Percentiles rank a stretch among this genome's conserved stretches.
Evolutionary conservation across 1,284 basidiomycete genomes (phyloP).

Genomic region (Ustilago sp.): DNA sequence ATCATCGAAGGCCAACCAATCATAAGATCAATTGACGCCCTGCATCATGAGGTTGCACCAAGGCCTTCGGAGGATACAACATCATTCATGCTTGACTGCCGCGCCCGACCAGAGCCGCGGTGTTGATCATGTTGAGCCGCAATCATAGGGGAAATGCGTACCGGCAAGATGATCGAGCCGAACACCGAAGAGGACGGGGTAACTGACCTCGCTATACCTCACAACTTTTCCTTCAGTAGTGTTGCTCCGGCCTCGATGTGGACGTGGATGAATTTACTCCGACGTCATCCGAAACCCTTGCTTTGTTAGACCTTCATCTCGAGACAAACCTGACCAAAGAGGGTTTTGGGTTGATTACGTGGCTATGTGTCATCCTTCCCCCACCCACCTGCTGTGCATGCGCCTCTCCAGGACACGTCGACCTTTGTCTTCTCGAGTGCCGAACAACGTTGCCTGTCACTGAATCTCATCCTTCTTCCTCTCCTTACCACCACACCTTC

Average conservation of each 20-base stretch:
- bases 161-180: slow-evolving; percentile 30
- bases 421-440: slow-evolving; percentile 15
- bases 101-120: slow-evolving; percentile 24
- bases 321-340: background rate
- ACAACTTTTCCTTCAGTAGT: background rate
- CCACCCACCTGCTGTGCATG: background rate
- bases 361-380: background rate
- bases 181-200: slow-evolving; percentile 13
- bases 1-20: no score
- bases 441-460: slow-evolving; percentile 10
- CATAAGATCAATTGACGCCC: no score
- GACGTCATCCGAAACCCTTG: slow-evolving; percentile 25
- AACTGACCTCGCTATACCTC: slow-evolving; percentile 17
- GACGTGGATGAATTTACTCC: slow-evolving; percentile 1
- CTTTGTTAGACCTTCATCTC: background rate
- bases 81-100: background rate
- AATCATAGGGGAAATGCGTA: slow-evolving; percentile 4
- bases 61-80: background rate
- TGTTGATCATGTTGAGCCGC: background rate
- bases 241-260: background rate
- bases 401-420: slow-evolving; percentile 24
- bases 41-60: no score
- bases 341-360: background rate
- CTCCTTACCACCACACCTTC: background rate
- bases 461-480: background rate